Evolutionary conservation across 2,329 filamentous ascomycete species (phyloP).

Genomic region (Diaporthe aspalathi): DNA sequence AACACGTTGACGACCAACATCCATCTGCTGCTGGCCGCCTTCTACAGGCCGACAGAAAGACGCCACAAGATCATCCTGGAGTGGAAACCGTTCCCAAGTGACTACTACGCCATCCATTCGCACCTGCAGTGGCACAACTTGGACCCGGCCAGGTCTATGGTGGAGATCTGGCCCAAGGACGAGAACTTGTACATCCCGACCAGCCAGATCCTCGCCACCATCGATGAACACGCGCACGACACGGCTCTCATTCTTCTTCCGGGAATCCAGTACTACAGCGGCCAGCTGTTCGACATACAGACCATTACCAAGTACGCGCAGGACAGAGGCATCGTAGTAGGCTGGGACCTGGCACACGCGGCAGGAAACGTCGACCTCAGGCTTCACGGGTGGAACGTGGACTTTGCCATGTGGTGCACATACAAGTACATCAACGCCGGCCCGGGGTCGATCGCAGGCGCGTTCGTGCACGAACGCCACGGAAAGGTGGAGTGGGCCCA

Average conservation of each 20-base stretch:
- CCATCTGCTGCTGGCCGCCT: constrained; percentile 85
- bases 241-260: constrained; percentile 84
- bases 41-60: constrained; percentile 76
- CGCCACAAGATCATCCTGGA: constrained; percentile 87
- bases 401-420: constrained; percentile 93
- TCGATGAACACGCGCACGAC: constrained; percentile 78
- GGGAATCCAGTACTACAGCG: constrained; percentile 92
- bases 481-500: constrained; percentile 64
- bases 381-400: constrained; percentile 89
- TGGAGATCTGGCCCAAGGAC: constrained; percentile 50
- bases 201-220: constrained; percentile 75
- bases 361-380: constrained; percentile 83
- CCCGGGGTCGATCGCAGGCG: constrained; percentile 81
- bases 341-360: constrained; percentile 91
- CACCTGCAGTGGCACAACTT: constrained; percentile 80
- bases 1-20: constrained; percentile 86
- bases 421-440: constrained; percentile 96
- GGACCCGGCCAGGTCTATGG: constrained; percentile 74
- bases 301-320: constrained; percentile 83
- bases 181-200: constrained; percentile 72
- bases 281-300: constrained; percentile 86
- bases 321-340: constrained; percentile 76
- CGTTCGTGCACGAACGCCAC: constrained; percentile 84
- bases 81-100: constrained; percentile 89
- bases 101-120: constrained; percentile 87